Evolutionary conservation across 2,329 filamentous ascomycete genomes (phyloP), one percentile per base, ranked within the genome.

Genomic region (Shiraia sp.): DNA sequence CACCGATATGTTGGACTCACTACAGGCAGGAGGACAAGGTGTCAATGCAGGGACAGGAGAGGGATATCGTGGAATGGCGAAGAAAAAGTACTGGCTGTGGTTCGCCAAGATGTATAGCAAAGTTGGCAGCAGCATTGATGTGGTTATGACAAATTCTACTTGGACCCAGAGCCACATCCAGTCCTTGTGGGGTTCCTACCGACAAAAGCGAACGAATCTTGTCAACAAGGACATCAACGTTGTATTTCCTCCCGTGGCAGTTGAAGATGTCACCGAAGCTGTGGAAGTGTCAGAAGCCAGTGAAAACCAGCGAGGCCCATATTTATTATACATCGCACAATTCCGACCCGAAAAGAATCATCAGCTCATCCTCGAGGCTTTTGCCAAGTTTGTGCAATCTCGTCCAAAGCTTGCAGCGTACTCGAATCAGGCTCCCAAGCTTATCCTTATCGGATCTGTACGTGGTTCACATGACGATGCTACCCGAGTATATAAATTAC

Each of bases 311-410:
- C 83, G 93, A 25, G 79, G 89, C 51, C 84, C 83, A 29, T 80
- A 83, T 28, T 72, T 99, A 10, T 77, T 99, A 13, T 99, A 96
- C 72, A 96, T 99, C 58, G 93, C 92, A 2, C 93, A 99, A 68
- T 99, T 99, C 69, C 86, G 93, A 0, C 92, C 93, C 0, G 93
- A 99, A 70, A 99, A 99, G 77, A 96, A 96, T 68, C 93, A 99
- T 72, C 78, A 85, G 26, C 80, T 96, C 16, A 87, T 99, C 40
- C 75, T 99, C 29, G 81, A 88, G 56, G 84, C 93, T 0, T 99
- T 96, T 62, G 82, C 90, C 23, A 75, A 83, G 38, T 92, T 95
- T 61, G 72, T 89, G 47, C 47, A 56, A 14, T 59, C 57, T 7
- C 49, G 62, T 3, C 58, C 55, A 9, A 49, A 49, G 13, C 57